phyloP scores from a whole-genome alignment of 106 monocot genomes.

The Apostasia ramifera region DNA sequence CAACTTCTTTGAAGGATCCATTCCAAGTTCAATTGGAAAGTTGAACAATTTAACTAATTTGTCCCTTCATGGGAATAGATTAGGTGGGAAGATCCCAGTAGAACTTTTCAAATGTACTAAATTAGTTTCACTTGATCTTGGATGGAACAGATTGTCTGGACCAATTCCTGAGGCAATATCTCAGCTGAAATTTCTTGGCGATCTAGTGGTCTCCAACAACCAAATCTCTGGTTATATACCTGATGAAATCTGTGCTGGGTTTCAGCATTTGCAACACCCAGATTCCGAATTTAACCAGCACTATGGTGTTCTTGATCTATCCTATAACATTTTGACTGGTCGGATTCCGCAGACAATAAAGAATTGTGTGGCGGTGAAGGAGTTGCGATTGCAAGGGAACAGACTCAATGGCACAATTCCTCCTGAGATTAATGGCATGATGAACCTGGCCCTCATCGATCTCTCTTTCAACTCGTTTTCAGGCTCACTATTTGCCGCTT shows the following conservation, averaged over 20 bases:
- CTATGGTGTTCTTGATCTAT: conserved; percentile 80
- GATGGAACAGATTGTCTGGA: conserved; percentile 55
- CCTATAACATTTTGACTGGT: conserved; percentile 59
- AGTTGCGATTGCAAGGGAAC: conserved; percentile 69
- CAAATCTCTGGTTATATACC: conserved; percentile 66
- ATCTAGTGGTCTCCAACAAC: conserved; percentile 74
- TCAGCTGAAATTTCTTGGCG: conserved; percentile 54
- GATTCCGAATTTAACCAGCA: conserved; percentile 89
- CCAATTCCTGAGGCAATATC: conserved; percentile 65
- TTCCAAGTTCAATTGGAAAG: conserved; percentile 74
- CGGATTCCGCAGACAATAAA: conserved; percentile 50
- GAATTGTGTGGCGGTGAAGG: conserved; percentile 49
- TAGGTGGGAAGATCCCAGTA: conserved; percentile 62
- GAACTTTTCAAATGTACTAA: conserved; percentile 72
- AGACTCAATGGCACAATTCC: conserved; percentile 72
- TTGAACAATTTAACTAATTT: conserved; percentile 75
- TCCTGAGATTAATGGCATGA: conserved; percentile 39
- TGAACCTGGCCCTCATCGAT: conserved; percentile 64
- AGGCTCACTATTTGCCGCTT: conserved; percentile 32
- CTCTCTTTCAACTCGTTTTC: conserved; percentile 68
- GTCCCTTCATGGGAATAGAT: conserved; percentile 71
- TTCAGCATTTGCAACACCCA: conserved; percentile 42
- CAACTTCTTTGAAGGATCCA: conserved; percentile 63
- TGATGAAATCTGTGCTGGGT: conserved; percentile 59
- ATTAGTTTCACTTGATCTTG: conserved; percentile 65